Percentiles rank a stretch among this genome's conserved stretches.
Conservation (phyloP, 2,329 filamentous ascomycete species). For the Magnaporthales sp. region DNA sequence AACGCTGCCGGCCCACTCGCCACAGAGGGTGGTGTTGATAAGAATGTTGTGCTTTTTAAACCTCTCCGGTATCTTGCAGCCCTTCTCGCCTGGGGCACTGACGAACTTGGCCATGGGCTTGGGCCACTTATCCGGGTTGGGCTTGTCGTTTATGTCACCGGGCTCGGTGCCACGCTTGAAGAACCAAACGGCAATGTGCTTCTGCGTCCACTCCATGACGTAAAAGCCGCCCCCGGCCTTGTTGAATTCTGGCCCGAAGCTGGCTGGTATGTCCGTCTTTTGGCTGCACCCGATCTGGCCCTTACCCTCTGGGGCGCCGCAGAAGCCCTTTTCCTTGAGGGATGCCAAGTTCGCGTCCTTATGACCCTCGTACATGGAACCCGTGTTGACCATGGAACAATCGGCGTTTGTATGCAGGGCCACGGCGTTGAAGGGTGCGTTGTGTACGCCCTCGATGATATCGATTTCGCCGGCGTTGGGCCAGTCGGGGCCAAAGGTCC, state of each 20-base stretch:
- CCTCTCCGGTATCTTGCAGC: slow-evolving; percentile 61
- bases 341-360: neutral
- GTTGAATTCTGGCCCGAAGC: slow-evolving; percentile 67
- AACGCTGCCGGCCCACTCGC: slow-evolving; percentile 71
- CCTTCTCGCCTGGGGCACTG: slow-evolving; percentile 37
- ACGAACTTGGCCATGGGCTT: slow-evolving; percentile 59
- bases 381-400: slow-evolving; percentile 45
- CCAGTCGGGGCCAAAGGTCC: slow-evolving; percentile 57
- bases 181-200: slow-evolving; percentile 71
- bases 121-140: slow-evolving; percentile 62
- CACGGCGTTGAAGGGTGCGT: slow-evolving; percentile 47
- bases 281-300: slow-evolving; percentile 54
- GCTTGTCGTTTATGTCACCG: slow-evolving; percentile 49
- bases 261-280: slow-evolving; percentile 31
- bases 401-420: slow-evolving; percentile 58
- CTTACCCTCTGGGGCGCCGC: slow-evolving; percentile 6
- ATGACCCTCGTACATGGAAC: slow-evolving; percentile 17
- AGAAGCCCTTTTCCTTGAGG: slow-evolving; percentile 8
- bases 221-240: slow-evolving; percentile 59
- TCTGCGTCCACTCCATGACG: slow-evolving; percentile 66
- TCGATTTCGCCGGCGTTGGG: slow-evolving; percentile 67
- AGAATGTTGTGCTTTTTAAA: slow-evolving; percentile 70
- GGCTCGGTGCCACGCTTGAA: slow-evolving; percentile 50
- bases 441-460: slow-evolving; percentile 71
- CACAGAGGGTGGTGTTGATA: slow-evolving; percentile 80